Conservation (phyloP, 805 yeast species). For the Nakazawaea laoshanensis region DNA sequence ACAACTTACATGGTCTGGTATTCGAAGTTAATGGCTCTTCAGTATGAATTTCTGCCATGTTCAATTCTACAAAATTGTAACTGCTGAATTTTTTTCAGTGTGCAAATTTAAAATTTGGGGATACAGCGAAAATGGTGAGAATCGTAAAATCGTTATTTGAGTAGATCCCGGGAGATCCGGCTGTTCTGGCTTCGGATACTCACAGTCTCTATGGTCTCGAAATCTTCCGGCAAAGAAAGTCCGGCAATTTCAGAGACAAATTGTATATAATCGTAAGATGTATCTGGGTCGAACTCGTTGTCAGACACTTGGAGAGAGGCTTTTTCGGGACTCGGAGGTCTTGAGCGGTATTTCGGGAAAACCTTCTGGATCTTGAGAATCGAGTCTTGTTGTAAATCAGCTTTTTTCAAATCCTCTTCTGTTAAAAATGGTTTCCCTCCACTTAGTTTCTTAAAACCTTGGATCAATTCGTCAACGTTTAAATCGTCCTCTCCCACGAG, state of each 20-base stretch:
- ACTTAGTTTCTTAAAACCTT: conserved; percentile 28
- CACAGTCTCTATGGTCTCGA: conserved; percentile 6
- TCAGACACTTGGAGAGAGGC: too few relatives aligned
- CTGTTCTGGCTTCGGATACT: conserved; percentile 6
- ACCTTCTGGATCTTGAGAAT: not conserved
- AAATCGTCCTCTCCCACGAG: conserved; percentile 12
- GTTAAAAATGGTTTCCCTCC: conserved; percentile 29
- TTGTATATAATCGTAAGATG: conserved; percentile 9
- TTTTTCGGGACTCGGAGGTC: too few relatives aligned
- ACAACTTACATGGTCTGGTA: conserved; percentile 49
- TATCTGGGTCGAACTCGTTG: conserved; percentile 1
- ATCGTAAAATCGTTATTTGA: too few relatives aligned
- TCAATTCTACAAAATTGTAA: too few relatives aligned
- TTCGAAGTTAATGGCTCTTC: conserved; percentile 78
- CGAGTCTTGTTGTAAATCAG: conserved; percentile 16
- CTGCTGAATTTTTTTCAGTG: too few relatives aligned
- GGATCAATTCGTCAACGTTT: conserved; percentile 13
- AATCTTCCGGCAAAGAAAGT: conserved; percentile 2
- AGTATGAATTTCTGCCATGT: conserved; percentile 24
- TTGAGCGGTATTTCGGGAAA: conserved; percentile 5
- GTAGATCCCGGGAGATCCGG: not conserved
- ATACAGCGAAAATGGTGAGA: too few relatives aligned
- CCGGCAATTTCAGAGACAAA: conserved; percentile 7
- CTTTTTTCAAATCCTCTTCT: conserved; percentile 26
- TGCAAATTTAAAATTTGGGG: too few relatives aligned